Evolutionary conservation across 805 yeast species (phyloP).

Genomic region (Candida montana): DNA sequence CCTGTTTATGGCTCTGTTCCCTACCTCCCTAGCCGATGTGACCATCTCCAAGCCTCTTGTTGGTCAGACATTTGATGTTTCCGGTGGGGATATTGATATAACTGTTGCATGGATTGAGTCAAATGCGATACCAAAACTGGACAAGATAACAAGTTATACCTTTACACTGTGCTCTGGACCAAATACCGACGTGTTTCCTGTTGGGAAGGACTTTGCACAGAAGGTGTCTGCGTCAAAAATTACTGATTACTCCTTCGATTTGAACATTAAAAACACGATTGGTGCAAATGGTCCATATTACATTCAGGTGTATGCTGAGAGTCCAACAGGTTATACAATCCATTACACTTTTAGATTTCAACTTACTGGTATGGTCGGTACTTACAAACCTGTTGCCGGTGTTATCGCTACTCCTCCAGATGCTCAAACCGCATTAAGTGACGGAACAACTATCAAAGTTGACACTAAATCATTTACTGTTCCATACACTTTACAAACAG

Average conservation of each 20-base stretch:
- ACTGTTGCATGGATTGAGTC: slow-evolving; percentile 51
- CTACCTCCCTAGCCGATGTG: slow-evolving; percentile 19
- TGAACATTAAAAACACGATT: slow-evolving; percentile 35
- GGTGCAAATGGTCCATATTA: slow-evolving; percentile 66
- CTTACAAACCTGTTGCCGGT: slow-evolving; percentile 42
- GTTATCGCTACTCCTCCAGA: slow-evolving; percentile 39
- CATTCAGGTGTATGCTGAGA: slow-evolving; percentile 58
- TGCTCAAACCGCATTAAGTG: slow-evolving; percentile 32
- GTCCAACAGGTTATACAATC: slow-evolving; percentile 42
- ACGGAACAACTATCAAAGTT: slow-evolving; percentile 31
- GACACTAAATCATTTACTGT: slow-evolving; percentile 54
- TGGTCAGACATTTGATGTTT: slow-evolving; percentile 16
- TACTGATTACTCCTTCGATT: slow-evolving; percentile 31
- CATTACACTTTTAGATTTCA: slow-evolving; percentile 66
- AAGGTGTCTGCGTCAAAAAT: slow-evolving; percentile 28
- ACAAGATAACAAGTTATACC: slow-evolving; percentile 39
- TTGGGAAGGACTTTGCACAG: slow-evolving; percentile 28
- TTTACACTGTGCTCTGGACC: slow-evolving; percentile 68
- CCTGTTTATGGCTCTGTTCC: neutral
- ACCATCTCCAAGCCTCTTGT: slow-evolving; percentile 23
- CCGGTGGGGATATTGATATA: slow-evolving; percentile 26
- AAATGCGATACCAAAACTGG: slow-evolving; percentile 42
- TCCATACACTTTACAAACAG: slow-evolving; percentile 76
- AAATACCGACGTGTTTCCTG: slow-evolving; percentile 40
- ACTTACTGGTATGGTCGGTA: slow-evolving; percentile 70